These are phyloP conservation scores for Salix koriyanagi DNA, from an alignment of 345 rosid species.

Conservation along the genomic window DNA sequence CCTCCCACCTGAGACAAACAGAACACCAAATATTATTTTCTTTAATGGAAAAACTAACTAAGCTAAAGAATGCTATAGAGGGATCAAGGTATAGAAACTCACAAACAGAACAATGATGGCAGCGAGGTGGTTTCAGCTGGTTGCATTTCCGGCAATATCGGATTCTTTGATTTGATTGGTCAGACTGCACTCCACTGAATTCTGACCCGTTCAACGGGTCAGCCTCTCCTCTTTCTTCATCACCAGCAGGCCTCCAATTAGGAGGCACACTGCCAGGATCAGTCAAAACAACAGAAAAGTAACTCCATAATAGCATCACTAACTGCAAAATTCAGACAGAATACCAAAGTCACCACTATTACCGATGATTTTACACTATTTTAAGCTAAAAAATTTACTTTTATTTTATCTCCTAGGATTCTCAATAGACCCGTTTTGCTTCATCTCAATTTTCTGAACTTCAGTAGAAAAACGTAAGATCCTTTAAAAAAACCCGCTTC, in stretches of 20 bases:
- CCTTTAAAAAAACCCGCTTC: background rate
- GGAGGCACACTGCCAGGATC: conserved; percentile 94
- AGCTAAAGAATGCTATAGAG: background rate
- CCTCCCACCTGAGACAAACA: conserved; percentile 64
- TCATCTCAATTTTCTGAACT: background rate
- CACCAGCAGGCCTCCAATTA: conserved; percentile 70
- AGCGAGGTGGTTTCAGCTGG: conserved; percentile 88
- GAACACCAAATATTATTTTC: conserved; percentile 19
- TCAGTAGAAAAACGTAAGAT: background rate
- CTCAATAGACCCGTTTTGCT: background rate
- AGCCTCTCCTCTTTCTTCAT: conserved; percentile 80
- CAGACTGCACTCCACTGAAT: conserved; percentile 49
- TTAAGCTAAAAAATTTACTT: background rate
- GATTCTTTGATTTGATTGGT: conserved; percentile 51
- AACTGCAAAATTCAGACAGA: conserved; percentile 48
- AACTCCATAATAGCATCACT: conserved; percentile 92
- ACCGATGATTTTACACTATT: conserved; percentile 2
- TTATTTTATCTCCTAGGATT: background rate
- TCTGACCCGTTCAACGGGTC: conserved; percentile 69
- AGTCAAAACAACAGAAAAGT: conserved; percentile 88
- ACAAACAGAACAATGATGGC: conserved; percentile 98
- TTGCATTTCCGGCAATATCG: conserved; percentile 87
- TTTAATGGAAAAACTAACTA: background rate
- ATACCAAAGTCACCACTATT: background rate
- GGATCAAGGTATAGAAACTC: conserved; percentile 24